These are phyloP conservation scores for Neurospora sp. DNA, from an alignment of 495 filamentous ascomycete genomes.

Conservation along the genomic window DNA sequence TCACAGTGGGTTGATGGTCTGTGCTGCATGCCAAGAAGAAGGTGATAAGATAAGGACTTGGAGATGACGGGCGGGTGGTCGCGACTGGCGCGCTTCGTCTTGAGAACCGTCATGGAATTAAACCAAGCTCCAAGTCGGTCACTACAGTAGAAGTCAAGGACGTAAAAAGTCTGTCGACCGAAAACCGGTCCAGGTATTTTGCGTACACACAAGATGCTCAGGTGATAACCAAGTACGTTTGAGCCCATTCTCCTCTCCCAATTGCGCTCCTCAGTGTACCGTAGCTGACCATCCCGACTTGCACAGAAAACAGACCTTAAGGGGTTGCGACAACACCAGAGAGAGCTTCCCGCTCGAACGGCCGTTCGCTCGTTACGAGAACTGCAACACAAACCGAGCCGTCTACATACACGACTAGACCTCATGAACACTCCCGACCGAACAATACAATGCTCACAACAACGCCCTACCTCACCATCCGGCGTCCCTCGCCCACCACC, in stretches of 20 bases:
- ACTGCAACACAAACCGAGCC: too few relatives aligned
- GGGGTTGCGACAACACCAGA: not conserved
- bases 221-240: not conserved
- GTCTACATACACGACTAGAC: not conserved
- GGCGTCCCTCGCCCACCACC: constrained; percentile 76
- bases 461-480: constrained; percentile 46
- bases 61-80: not conserved
- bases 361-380: not conserved
- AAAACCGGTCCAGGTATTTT: not conserved
- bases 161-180: not conserved
- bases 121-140: not conserved
- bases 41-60: not conserved
- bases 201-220: not conserved
- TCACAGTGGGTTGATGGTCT: not conserved
- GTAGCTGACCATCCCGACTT: not conserved
- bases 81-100: not conserved
- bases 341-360: not conserved
- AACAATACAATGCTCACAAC: constrained; percentile 38
- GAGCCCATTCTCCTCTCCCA: not conserved
- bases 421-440: not conserved
- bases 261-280: not conserved
- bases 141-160: not conserved
- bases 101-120: not conserved
- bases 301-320: not conserved
- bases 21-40: not conserved